These are phyloP conservation scores for Ophiosphaerella korrae DNA, from an alignment of 2,329 filamentous ascomycete species.

Conservation along the genomic window DNA sequence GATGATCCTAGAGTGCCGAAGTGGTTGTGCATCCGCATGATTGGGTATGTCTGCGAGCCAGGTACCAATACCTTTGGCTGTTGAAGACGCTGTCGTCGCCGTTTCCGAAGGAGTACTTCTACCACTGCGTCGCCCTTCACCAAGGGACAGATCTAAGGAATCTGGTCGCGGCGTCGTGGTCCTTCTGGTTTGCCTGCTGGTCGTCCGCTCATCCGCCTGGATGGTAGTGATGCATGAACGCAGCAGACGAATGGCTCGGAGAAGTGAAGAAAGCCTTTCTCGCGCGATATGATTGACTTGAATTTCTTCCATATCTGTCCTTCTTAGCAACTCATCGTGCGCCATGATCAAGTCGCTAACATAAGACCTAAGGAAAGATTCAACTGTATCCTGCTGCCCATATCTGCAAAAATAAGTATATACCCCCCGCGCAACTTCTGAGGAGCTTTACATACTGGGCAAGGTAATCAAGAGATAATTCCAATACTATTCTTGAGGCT, in stretches of 20 bases:
- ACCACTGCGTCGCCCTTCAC: slow-evolving; percentile 27
- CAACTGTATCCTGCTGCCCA: slow-evolving; percentile 24
- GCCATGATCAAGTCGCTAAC: slow-evolving; percentile 21
- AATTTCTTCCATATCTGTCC: slow-evolving; percentile 32
- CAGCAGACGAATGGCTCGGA: slow-evolving; percentile 29
- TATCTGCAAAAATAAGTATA: slow-evolving; percentile 17
- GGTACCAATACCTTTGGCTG: slow-evolving; percentile 29
- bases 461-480: slow-evolving; percentile 37
- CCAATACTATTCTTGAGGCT: slow-evolving; percentile 32
- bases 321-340: slow-evolving; percentile 28
- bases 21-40: slow-evolving; percentile 22
- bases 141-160: slow-evolving; percentile 26
- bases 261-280: slow-evolving; percentile 27
- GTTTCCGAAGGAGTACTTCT: slow-evolving; percentile 20
- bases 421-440: background rate
- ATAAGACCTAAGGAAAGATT: slow-evolving; percentile 23
- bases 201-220: slow-evolving; percentile 14
- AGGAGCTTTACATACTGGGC: slow-evolving; percentile 25
- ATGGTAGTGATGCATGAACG: slow-evolving; percentile 31
- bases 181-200: slow-evolving; percentile 11
- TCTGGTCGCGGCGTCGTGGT: slow-evolving; percentile 29
- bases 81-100: slow-evolving; percentile 8
- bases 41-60: slow-evolving; percentile 37
- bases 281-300: slow-evolving; percentile 30
- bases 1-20: slow-evolving; percentile 25